Base-by-base conservation (phyloP, 2,329 filamentous ascomycete species). In the Xenoacremonium recifei region DNA sequence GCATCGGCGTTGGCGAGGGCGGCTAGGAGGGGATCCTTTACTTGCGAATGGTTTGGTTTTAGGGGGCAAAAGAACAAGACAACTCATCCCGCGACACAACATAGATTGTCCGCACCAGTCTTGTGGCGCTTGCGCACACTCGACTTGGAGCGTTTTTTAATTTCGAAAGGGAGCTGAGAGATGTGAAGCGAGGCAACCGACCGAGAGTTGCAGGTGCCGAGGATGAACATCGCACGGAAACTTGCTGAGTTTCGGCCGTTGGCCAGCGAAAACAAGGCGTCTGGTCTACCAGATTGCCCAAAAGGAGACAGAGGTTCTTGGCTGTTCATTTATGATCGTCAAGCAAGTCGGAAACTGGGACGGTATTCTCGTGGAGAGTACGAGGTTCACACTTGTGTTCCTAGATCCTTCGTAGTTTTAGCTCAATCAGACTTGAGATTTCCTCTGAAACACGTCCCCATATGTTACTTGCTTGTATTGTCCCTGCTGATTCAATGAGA, bases 1-100 rank as follows among this genome's bases (percentile, higher is more conserved):
- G 76, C 77, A 79, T 57, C 64, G 77, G 77, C 77, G 77, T 80
- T 79, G 60, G 65, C 50, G 60, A 60, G 66, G 60, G 59, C 45
- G 58, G 52, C 42, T 40, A 51, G 54, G 54, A 52, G 51, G 53
- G 53, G 58, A 54, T 47, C 52, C 49, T 49, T 55, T n/a, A n/a
- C n/a, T 51, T 40, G 47, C 47, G 58, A 61, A 44, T 58, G 59
- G 55, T 51, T 55, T 58, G 61, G 57, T 58, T 52, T 46, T 55
- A 44, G 55, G 53, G 57, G 42, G 38, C 60, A 64, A 65, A 65
- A 59, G 55, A 57, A 55, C 43, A 62, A 65, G 62, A 67, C 56
- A 61, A 60, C 52, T 59, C 57, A 64, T 63, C 55, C 60, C 62
- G 58, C 64, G 59, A 67, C 51, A 59, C 45, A 55, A 59, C 52